A percentile compares a stretch with the other conserved stretches of the same genome.
Evolutionary conservation across 140 eudicot genomes (phyloP).

Genomic region (Cichorium intybus): DNA sequence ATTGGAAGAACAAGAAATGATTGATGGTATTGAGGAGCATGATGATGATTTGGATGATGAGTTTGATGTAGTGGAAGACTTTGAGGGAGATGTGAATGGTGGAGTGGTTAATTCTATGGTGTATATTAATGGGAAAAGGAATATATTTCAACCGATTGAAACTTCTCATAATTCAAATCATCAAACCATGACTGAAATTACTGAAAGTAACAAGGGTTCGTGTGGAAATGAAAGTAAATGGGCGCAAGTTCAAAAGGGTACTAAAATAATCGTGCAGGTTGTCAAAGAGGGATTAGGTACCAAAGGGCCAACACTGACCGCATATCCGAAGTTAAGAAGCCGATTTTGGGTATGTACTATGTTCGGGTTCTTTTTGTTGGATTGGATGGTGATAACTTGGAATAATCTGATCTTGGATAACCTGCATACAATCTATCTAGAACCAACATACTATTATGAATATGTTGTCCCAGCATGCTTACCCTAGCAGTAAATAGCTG

Average conservation of each 20-base stretch:
- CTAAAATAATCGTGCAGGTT: conserved; percentile 88
- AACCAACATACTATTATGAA: too few species aligned
- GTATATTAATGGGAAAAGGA: conserved; percentile 33
- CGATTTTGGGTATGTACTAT: conserved; percentile 77
- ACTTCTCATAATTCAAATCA: conserved; percentile 26
- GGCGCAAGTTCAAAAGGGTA: conserved; percentile 79
- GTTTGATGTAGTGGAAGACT: conserved; percentile 42
- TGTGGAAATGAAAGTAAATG: conserved; percentile 45
- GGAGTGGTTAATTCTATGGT: conserved; percentile 33
- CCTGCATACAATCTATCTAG: too few species aligned
- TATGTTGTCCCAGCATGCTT: neutral
- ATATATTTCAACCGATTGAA: conserved; percentile 33
- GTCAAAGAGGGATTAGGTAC: conserved; percentile 93
- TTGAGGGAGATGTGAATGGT: conserved; percentile 47
- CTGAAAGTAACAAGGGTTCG: conserved; percentile 18
- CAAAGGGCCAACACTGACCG: conserved; percentile 83
- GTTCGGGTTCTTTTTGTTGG: neutral
- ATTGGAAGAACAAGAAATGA: conserved; percentile 37
- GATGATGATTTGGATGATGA: conserved; percentile 54
- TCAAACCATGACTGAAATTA: conserved; percentile 23
- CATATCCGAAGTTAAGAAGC: conserved; percentile 88
- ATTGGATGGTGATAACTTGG: neutral
- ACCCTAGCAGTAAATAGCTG: neutral
- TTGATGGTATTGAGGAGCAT: conserved; percentile 55
- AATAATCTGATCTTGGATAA: too few species aligned